Evolutionary conservation across 2,329 filamentous ascomycete genomes (phyloP).

Genomic region (Conoideocrella luteorostrata): DNA sequence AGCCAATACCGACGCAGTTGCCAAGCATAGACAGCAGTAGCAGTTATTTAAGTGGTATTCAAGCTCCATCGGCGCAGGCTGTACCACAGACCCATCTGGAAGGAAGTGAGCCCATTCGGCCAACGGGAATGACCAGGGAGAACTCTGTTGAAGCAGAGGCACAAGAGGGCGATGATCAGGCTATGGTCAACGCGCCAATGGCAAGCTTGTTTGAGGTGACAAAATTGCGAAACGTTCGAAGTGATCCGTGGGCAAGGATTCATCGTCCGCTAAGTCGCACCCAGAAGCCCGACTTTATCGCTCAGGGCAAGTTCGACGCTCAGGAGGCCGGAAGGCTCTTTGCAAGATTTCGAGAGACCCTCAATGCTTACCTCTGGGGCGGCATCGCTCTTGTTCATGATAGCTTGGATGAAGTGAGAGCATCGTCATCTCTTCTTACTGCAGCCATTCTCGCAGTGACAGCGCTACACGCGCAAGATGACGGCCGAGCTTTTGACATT

Average conservation of each 20-base stretch:
- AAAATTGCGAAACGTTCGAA: conserved; percentile 25
- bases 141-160: conserved; percentile 21
- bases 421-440: conserved; percentile 23
- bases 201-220: conserved; percentile 26
- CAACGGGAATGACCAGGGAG: conserved; percentile 26
- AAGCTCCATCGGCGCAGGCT: neutral
- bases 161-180: conserved; percentile 18
- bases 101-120: neutral
- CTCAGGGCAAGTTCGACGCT: conserved; percentile 19
- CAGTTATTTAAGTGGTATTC: neutral
- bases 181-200: conserved; percentile 25
- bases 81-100: neutral
- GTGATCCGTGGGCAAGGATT: conserved; percentile 19
- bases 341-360: conserved; percentile 19
- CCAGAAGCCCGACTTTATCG: conserved; percentile 22
- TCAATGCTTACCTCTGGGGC: conserved; percentile 27
- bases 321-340: conserved; percentile 23
- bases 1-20: neutral
- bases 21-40: neutral
- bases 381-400: conserved; percentile 24
- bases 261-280: conserved; percentile 9
- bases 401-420: conserved; percentile 19
- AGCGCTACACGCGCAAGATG: conserved; percentile 22
- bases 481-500: conserved; percentile 42
- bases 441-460: conserved; percentile 27